Evolutionary conservation across 441 rosid genomes (phyloP).

Genomic region (Flueggea neowawraea): DNA sequence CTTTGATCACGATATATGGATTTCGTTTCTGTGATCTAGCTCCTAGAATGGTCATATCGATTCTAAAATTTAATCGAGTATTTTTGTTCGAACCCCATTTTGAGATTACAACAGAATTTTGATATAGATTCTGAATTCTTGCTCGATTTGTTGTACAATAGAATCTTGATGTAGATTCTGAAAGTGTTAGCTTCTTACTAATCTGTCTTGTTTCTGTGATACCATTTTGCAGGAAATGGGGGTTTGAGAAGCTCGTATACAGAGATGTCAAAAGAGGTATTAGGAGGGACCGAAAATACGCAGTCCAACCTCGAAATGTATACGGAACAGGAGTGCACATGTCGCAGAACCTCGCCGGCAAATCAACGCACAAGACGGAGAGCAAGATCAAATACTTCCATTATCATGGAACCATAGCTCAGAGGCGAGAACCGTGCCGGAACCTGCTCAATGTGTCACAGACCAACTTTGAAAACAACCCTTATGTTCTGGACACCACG

Average conservation of each 20-base stretch:
- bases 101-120: background rate
- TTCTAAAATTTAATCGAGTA: background rate
- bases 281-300: conserved; percentile 81
- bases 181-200: background rate
- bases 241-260: conserved; percentile 84
- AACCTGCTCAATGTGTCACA: conserved; percentile 39
- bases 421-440: conserved; percentile 71
- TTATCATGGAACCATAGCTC: conserved; percentile 80
- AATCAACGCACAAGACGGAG: conserved; percentile 54
- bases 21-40: background rate
- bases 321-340: conserved; percentile 85
- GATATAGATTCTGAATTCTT: background rate
- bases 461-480: conserved; percentile 45
- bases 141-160: background rate
- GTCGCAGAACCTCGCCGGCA: conserved; percentile 82
- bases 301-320: conserved; percentile 69
- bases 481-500: conserved; percentile 69
- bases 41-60: background rate
- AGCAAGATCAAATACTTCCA: conserved; percentile 62
- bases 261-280: conserved; percentile 64
- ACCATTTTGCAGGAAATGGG: conserved; percentile 61
- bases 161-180: background rate
- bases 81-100: background rate
- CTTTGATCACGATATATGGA: background rate
- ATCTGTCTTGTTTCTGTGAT: conserved; percentile 4